Base-by-base conservation (phyloP, 2,329 filamentous ascomycete genomes). In the Trichoderma koningiopsis region DNA sequence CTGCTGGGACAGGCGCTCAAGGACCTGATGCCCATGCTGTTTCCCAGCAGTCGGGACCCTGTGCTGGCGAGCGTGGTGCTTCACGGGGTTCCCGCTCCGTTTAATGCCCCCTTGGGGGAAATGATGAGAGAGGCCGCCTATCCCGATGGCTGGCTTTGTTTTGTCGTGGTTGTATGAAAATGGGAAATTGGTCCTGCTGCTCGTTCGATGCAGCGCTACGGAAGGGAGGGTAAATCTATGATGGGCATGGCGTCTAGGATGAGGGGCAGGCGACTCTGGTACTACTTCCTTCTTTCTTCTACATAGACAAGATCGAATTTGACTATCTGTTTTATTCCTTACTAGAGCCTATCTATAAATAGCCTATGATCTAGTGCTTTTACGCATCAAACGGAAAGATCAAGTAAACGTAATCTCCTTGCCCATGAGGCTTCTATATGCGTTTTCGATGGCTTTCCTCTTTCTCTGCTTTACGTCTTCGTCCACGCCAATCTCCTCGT, bases 91-190 rank as follows among this genome's bases (percentile, higher is more conserved):
- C 86, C 89, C 0, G 87, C 97, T 70, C 95, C 96, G 0, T 91
- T 98, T 82, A 81, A 84, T 70, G 92, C 94, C 1, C 90, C 90
- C 29, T 80, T 99, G 22, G 92, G 93, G 76, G 95, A 97, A 58
- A 79, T 99, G 69, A 92, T 96, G 81, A 87, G 89, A 68, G 91
- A 91, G 75, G 91, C 92, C 4, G 89, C 93, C 1, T 98, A 97
- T 83, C 89, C 93, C 0, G 96, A 99, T 80, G 96, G 96, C 0
- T 99, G 94, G 91, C 79, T 97, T 31, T 93, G 93, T 79, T 80
- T 97, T 53, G 92, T 93, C 64, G 87, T 97, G 5, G 86, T 90
- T 24, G 91, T 96, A 83, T 84, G 93, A 76, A 82, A 47, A 43
- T 43, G 40, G 13, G 13, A 37, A 55, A n/a, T 31, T 33, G 16